Percentiles rank a stretch among this genome's conserved stretches.
Evolutionary conservation across 495 filamentous ascomycete genomes (phyloP).

Genomic region (Penicillium chermesinum): DNA sequence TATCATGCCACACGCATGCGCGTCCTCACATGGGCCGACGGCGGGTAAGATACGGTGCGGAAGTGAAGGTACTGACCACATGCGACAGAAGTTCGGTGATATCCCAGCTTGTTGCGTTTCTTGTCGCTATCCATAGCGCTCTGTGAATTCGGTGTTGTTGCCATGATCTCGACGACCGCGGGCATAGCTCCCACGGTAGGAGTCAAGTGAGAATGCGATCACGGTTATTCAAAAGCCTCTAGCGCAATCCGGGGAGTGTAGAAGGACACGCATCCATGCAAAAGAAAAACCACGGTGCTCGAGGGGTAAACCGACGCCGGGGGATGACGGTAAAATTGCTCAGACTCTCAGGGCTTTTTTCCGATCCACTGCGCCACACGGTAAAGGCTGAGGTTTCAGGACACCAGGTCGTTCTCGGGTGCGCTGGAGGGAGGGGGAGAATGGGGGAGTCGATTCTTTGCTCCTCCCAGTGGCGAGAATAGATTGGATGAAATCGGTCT

Average conservation of each 20-base stretch:
- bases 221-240: background rate
- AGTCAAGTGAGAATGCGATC: conserved; percentile 4
- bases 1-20: background rate
- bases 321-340: conserved; percentile 11
- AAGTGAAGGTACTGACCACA: conserved; percentile 67
- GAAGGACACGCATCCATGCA: conserved; percentile 16
- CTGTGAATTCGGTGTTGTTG: conserved; percentile 64
- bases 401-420: background rate
- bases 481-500: conserved; percentile 16
- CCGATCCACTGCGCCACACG: conserved; percentile 22
- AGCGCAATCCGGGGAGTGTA: conserved; percentile 7
- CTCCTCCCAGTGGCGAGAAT: conserved; percentile 21
- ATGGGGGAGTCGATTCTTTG: too few species aligned
- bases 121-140: conserved; percentile 60
- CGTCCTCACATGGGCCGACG: background rate
- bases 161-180: conserved; percentile 53
- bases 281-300: background rate
- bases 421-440: conserved; percentile 2
- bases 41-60: background rate
- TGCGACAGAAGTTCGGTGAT: conserved; percentile 94
- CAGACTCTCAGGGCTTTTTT: background rate
- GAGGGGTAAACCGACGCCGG: conserved; percentile 2
- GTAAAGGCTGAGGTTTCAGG: background rate
- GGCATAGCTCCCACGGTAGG: conserved; percentile 36
- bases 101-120: conserved; percentile 92